These are phyloP conservation scores for Pseudofabraea citricarpa DNA, from an alignment of 2,329 filamentous ascomycete species.

Conservation along the genomic window DNA sequence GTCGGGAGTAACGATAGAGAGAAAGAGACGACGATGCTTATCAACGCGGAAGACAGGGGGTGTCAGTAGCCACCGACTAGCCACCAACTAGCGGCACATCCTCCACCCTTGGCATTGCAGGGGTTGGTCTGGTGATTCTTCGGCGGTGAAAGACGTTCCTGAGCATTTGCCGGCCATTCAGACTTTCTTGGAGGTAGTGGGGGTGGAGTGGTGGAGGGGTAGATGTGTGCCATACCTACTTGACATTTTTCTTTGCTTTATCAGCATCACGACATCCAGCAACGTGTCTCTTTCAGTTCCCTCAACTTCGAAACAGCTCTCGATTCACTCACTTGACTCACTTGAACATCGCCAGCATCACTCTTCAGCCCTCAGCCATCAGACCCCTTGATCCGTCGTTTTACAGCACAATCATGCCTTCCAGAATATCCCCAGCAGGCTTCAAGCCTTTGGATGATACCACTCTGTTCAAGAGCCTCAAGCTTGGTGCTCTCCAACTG, in stretches of 20 bases:
- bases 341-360: background rate
- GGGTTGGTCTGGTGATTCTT: no score
- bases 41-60: background rate
- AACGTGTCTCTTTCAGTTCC: background rate
- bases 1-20: background rate
- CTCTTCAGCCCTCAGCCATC: background rate
- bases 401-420: slow-evolving; percentile 15
- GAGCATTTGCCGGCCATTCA: no score
- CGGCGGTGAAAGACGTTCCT: no score
- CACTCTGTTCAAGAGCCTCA: slow-evolving; percentile 34
- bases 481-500: slow-evolving; percentile 34
- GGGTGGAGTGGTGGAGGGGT: no score
- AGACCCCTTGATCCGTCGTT: background rate
- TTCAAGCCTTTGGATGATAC: slow-evolving; percentile 13
- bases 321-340: background rate
- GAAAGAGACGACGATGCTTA: background rate
- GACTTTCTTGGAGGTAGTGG: no score
- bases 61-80: background rate
- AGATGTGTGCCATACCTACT: background rate
- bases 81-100: background rate
- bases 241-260: background rate
- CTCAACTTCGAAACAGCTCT: background rate
- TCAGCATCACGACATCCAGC: background rate
- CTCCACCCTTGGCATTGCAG: slow-evolving; percentile 1
- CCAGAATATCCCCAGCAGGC: slow-evolving; percentile 11